Evolutionary conservation across 805 yeast genomes (phyloP), one percentile per base, ranked within the genome.

Genomic region (Tetrapisispora nanseiensis): DNA sequence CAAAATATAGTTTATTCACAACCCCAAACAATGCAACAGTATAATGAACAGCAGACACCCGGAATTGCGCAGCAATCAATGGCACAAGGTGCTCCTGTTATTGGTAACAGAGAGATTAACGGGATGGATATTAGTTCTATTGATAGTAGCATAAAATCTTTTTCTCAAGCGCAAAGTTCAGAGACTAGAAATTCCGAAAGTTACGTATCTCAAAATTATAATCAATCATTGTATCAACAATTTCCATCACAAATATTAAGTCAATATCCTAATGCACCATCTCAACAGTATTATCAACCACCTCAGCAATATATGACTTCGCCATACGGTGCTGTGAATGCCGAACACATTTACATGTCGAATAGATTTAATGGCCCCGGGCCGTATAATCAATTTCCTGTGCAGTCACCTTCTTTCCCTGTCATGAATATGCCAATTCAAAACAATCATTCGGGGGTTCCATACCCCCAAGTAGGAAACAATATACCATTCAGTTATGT

Each of bases 251-350:
- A 32, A 34, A 34, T 29, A 2, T 41, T 22, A 19, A 28, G 33
- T 12, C 43, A 41, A 15, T 21, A 23, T 20, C 43, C 33, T 15
- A 33, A 12, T 32, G 13, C n/a, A n/a, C 27, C 37, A 22, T 23
- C 19, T 26, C 44, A 41, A 19, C 47, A 41, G 20, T 22, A 22
- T 20, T 15, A 19, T 10, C 33, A 20, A n/a, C 20, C 24, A 26
- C 29, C 10, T 11, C 29, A 26, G 13, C 29, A 26, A 26, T 26
- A 6, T 26, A n/a, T n/a, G n/a, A n/a, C n/a, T n/a, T n/a, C n/a
- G n/a, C n/a, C n/a, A n/a, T n/a, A n/a, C n/a, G n/a, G n/a, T n/a
- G n/a, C n/a, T n/a, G n/a, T n/a, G n/a, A n/a, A n/a, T n/a, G n/a
- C n/a, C n/a, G n/a, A n/a, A n/a, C n/a, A n/a, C n/a, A n/a, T n/a